Conservation (phyloP, 2,329 filamentous ascomycete genomes). For the Truncatella angustata region DNA sequence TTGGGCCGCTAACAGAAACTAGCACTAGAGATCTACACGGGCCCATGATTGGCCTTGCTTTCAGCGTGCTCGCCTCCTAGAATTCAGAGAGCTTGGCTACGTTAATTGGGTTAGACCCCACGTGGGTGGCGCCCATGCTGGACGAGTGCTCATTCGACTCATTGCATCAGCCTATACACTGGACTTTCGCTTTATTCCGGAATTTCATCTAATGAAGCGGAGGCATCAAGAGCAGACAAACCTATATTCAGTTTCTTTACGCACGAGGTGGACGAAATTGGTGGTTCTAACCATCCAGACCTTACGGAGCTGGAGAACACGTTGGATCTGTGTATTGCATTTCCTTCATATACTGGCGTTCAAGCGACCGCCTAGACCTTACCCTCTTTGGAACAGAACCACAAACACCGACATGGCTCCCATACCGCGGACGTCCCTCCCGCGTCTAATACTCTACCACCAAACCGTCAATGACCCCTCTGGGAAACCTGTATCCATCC, state of each 20-base stretch:
- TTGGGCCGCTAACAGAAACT: background rate
- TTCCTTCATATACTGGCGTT: background rate
- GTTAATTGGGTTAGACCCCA: background rate
- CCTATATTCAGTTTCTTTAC: too few relatives aligned
- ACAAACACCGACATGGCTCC: slow-evolving; percentile 8
- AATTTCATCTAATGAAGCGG: too few relatives aligned
- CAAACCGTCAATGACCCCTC: slow-evolving; percentile 41
- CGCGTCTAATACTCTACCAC: slow-evolving; percentile 29
- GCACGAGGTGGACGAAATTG: too few relatives aligned
- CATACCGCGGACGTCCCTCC: slow-evolving; percentile 14
- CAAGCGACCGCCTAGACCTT: background rate
- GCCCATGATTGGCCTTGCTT: background rate
- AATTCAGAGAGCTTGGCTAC: background rate
- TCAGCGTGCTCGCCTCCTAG: background rate
- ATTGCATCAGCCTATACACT: too few relatives aligned
- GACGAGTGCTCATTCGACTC: too few relatives aligned
- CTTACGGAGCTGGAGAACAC: too few relatives aligned
- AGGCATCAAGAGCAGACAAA: too few relatives aligned
- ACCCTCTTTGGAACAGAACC: background rate
- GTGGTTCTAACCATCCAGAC: too few relatives aligned
- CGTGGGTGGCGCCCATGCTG: background rate
- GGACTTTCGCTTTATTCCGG: too few relatives aligned
- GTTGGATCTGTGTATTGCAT: too few relatives aligned
- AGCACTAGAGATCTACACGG: background rate
- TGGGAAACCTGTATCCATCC: slow-evolving; percentile 36